Base-by-base conservation (phyloP, 2,329 filamentous ascomycete genomes). In the Penicillium decumbens region DNA sequence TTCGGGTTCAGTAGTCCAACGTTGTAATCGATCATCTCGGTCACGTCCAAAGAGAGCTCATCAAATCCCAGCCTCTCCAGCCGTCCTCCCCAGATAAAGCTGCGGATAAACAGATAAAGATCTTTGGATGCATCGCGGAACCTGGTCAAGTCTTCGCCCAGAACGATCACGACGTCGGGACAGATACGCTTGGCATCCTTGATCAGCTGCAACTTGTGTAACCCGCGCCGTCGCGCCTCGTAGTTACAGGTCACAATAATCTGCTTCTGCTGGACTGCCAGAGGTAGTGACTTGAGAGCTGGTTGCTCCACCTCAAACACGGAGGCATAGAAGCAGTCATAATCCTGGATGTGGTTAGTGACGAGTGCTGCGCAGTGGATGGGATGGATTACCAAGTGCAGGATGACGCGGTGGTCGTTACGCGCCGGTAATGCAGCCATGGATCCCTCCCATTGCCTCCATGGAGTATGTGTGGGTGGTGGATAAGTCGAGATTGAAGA, bases 201-300 rank as follows among this genome's bases (percentile, higher is more conserved):
- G 65, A 96, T 83, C 56, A 89, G 80, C 77, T 95, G 90, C 52
- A 97, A 78, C 74, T 98, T 97, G 68, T 80, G 68, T 38, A 77
- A 56, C 8, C 75, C 79, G 52, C 80, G 79, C 44, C 82, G 75
- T 30, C 92, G 83, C 20, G 92, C 92, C 65, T 88, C 88, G 69
- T 97, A 97, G 72, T 97, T 97, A 78, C 89, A 95, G 4, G 90
- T 95, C 20, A 91, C 89, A 35, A 93, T 78, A 47, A 96, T 95
- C 66, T 90, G 88, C 72, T 96, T 96, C 71, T 96, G 91, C 69
- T 91, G 88, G 50, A 95, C 83, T 30, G 89, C 91, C 29, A 97
- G 75, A 6, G 90, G 89, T 15, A 87, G 72, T 1, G 79, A 77
- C 64, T 83, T 89, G 49, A 96, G 75, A 2, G 78, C 75, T 0